Evolutionary conservation across 2,329 filamentous ascomycete genomes (phyloP), one percentile per base, ranked within the genome.

Genomic region (Corinectria fuckeliana): DNA sequence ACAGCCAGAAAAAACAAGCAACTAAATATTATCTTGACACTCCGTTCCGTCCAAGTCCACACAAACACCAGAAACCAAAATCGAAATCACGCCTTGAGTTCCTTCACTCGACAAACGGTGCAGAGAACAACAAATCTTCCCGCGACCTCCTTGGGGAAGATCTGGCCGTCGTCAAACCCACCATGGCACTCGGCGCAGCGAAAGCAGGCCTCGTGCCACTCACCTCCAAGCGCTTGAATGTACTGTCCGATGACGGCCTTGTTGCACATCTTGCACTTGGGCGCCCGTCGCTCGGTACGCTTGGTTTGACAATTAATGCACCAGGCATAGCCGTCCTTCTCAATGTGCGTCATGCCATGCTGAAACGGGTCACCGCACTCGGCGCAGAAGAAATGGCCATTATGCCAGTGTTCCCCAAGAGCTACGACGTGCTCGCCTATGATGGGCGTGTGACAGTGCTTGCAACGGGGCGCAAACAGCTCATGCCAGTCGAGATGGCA

Each of bases 401-500:
- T 91, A 75, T 99, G 95, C 91, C 92, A 99, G 77, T 97, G 93
- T n/a, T 89, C 87, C 1, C 95, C 95, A 56, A 96, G 92, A 1
- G 95, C 95, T 13, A 97, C 89, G 28, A 97, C 89, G 67, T 98
- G 92, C 77, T 98, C 93, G 39, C 93, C 93, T 67, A 98, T 88
- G 71, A 99, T 99, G 3, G 95, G 94, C 7, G 95, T 99, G 75
- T 91, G 93, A 85, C 95, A 99, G 75, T 91, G 93, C 78, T 95
- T 95, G 83, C 95, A 99, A 39, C 92, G 88, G 4, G 95, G 95
- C 28, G 91, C 93, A 77, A 92, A 99, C 53, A 91, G 81, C 77
- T 99, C 95, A 76, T 99, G 95, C 86, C 93, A 99, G 80, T 99
- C 95, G n/a, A 99, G 85, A 74, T 98, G 94, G 77, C 95, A 99